Conservation (phyloP, 192 early-diverging fungal species). For the Ambispora gerdemannii region DNA sequence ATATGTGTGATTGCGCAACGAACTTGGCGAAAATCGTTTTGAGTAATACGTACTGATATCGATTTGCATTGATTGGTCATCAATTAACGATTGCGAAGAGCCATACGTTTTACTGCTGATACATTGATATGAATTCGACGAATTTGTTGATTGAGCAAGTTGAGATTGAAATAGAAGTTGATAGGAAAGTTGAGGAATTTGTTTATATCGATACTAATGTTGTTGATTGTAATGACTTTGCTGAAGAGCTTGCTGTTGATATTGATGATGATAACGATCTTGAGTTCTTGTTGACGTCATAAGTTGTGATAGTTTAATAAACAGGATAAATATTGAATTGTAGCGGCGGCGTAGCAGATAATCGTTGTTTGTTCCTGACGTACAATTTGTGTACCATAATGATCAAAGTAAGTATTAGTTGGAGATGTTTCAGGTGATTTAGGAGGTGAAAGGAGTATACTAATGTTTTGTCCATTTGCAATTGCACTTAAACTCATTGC, state of each 20-base stretch:
- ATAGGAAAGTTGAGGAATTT: not conserved
- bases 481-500: not conserved
- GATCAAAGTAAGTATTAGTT: not conserved
- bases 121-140: no score
- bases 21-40: slow-evolving; percentile 67
- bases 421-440: not conserved
- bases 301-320: not conserved
- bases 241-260: not conserved
- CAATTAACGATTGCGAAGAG: slow-evolving; percentile 26
- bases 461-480: not conserved
- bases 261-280: not conserved
- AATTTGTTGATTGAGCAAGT: not conserved
- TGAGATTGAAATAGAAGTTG: not conserved
- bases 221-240: not conserved
- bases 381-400: not conserved
- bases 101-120: slow-evolving; percentile 20
- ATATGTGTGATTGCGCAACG: slow-evolving; percentile 62
- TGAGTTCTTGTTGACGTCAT: not conserved
- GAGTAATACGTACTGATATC: slow-evolving; percentile 59
- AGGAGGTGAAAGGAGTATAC: not conserved
- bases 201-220: not conserved
- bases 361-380: not conserved
- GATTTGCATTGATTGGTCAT: slow-evolving; percentile 38
- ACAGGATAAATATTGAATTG: not conserved
- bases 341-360: not conserved